Base-by-base conservation (phyloP, 1,139 yeast genomes). In the Geotrichum restrictum region DNA sequence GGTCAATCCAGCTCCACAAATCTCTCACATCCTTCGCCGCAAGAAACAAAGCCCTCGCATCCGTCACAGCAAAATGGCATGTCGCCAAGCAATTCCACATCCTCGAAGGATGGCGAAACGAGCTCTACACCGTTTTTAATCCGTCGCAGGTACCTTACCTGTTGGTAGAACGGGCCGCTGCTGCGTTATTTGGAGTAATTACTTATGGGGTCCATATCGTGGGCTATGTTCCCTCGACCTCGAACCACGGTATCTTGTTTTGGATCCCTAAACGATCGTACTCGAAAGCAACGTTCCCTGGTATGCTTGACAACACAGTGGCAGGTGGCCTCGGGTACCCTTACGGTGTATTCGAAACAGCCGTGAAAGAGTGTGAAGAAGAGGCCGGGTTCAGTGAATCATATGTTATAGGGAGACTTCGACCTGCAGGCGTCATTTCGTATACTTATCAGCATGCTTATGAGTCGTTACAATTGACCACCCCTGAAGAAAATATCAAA, bases 261-360 rank as follows among this genome's bases (percentile, higher is more conserved):
- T 93, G 98, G 98, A 76, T 91, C 4, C 96, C 98, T 0, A 73
- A 88, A 57, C 74, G 98, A 59, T 78, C 97, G 0, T 65, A 73
- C 13, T 76, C 81, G 1, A 93, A 93, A 65, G 84, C 86, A 16
- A 93, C 98, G 0, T 89, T 81, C 70, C 98, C 98, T 0, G 85
- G 88, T 0, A 85, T 81, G 87, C 76, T 89, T 43, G 98, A 93
- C 67, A 93, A 91, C 65, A 88, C 95, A 1, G 88, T 93, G 4
- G 98, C 96, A 0, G 98, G 98, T 1, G 98, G 98, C 0, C 66
- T 93, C 19, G 96, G 96, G 0, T 76, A 83, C 64, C 96, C 96
- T 0, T 74, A 80, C 60, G 89, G 93, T 0, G 71, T 84, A 1
- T 72, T 74, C 64, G 95, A 88, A 48, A 91, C 98, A 0, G 81